A percentile compares a stretch with the other conserved stretches of the same genome.
phyloP scores from a whole-genome alignment of 495 filamentous ascomycete species.

The Niebla homalea region DNA sequence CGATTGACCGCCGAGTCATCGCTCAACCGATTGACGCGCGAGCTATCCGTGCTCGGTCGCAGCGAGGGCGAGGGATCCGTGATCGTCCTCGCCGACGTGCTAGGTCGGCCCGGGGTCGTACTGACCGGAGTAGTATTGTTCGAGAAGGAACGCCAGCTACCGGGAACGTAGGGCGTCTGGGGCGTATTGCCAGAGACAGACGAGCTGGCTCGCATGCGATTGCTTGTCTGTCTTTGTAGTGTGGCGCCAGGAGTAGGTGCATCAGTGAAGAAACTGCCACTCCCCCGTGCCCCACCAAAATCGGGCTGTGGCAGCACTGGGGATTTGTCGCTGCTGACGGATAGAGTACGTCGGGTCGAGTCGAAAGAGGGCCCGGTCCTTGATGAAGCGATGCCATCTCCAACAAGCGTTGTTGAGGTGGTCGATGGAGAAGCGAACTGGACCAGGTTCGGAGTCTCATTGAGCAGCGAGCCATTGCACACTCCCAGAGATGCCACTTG shows the following conservation, averaged over 20 bases:
- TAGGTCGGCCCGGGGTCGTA: constrained; percentile 8
- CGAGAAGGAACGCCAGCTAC: constrained; percentile 18
- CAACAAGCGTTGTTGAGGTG: constrained; percentile 4
- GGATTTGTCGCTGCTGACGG: constrained; percentile 49
- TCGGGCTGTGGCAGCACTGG: constrained; percentile 33
- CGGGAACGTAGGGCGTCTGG: constrained; percentile 17
- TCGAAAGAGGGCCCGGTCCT: constrained; percentile 28
- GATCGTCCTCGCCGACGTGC: constrained; percentile 6
- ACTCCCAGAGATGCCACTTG: constrained; percentile 39
- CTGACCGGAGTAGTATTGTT: constrained; percentile 16
- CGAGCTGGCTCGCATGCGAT: constrained; percentile 21
- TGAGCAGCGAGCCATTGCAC: constrained; percentile 45
- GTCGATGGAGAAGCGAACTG: constrained; percentile 43
- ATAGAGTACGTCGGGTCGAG: constrained; percentile 39
- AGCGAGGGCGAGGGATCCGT: constrained; percentile 12
- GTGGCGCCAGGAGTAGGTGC: neutral
- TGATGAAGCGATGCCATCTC: constrained; percentile 26
- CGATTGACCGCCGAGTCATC: constrained; percentile 10
- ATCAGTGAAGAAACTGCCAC: constrained; percentile 17
- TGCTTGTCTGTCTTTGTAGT: neutral
- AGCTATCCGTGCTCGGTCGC: constrained; percentile 12
- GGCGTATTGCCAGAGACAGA: constrained; percentile 33
- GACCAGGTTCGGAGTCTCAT: constrained; percentile 35
- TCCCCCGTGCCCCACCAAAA: constrained; percentile 13
- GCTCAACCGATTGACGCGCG: constrained; percentile 10